These are phyloP conservation scores for Nemania sp. DNA, from an alignment of 2,329 filamentous ascomycete genomes.

Conservation along the genomic window DNA sequence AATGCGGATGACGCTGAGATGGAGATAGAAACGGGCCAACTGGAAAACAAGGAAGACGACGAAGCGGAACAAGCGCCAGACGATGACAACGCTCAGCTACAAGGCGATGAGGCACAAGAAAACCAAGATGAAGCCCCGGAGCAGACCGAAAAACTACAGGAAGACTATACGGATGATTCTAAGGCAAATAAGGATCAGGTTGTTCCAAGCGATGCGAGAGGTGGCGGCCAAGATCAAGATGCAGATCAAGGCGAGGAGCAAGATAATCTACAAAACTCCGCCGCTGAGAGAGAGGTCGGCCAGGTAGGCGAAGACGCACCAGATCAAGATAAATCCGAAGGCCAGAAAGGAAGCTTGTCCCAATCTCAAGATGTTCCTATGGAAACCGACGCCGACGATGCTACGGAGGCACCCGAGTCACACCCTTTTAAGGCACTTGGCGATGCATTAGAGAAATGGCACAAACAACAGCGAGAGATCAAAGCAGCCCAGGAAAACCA, in stretches of 20 bases:
- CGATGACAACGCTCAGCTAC: constrained; percentile 49
- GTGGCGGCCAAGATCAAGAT: constrained; percentile 73
- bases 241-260: constrained; percentile 72
- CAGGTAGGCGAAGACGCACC: constrained; percentile 73
- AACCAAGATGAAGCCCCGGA: constrained; percentile 50
- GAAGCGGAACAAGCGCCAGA: constrained; percentile 64
- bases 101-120: constrained; percentile 53
- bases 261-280: constrained; percentile 69
- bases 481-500: constrained; percentile 69
- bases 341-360: constrained; percentile 70
- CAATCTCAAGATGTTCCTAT: constrained; percentile 59
- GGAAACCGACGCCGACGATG: constrained; percentile 58
- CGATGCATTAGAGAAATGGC: constrained; percentile 92
- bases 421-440: constrained; percentile 95
- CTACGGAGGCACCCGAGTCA: constrained; percentile 59
- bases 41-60: constrained; percentile 65
- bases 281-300: constrained; percentile 74
- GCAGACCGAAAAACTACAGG: constrained; percentile 50
- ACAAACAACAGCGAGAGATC: constrained; percentile 88
- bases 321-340: constrained; percentile 71
- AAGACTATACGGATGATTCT: constrained; percentile 56
- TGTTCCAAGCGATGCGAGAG: constrained; percentile 72
- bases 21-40: constrained; percentile 57
- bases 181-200: constrained; percentile 70
- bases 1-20: constrained; percentile 60